Conservation (phyloP, 2,329 filamentous ascomycete genomes). For the Pseudocercospora fijiensis region DNA sequence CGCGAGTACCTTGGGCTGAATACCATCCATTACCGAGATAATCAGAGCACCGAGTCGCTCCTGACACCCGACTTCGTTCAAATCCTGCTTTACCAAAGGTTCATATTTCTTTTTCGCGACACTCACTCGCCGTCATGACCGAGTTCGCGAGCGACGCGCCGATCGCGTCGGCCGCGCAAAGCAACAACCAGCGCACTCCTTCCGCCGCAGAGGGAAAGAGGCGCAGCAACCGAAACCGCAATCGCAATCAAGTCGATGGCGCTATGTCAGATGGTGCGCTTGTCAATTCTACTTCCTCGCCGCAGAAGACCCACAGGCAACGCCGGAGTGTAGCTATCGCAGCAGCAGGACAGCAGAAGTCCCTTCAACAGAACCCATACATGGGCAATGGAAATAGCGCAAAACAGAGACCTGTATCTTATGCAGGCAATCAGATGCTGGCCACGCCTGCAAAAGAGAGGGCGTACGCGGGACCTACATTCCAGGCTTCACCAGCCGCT, state of each 20-base stretch:
- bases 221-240: slow-evolving; percentile 34
- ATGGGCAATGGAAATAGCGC: slow-evolving; percentile 26
- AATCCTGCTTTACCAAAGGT: slow-evolving; percentile 11
- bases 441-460: slow-evolving; percentile 47
- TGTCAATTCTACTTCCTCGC: slow-evolving; percentile 25
- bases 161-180: slow-evolving; percentile 18
- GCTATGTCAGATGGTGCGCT: slow-evolving; percentile 33
- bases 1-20: slow-evolving; percentile 24
- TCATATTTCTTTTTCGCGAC: slow-evolving; percentile 14
- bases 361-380: slow-evolving; percentile 24
- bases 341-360: slow-evolving; percentile 10
- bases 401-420: slow-evolving; percentile 42
- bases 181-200: slow-evolving; percentile 27
- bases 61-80: neutral
- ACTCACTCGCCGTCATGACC: slow-evolving; percentile 17
- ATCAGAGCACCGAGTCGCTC: slow-evolving; percentile 10
- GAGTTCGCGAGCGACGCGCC: slow-evolving; percentile 22
- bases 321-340: slow-evolving; percentile 24
- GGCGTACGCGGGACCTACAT: slow-evolving; percentile 88
- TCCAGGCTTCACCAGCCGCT: slow-evolving; percentile 90
- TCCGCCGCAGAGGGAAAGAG: slow-evolving; percentile 28
- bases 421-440: slow-evolving; percentile 42
- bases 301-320: slow-evolving; percentile 28
- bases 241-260: slow-evolving; percentile 29
- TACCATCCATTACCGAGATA: slow-evolving; percentile 29